These are phyloP conservation scores for Teunomyces lycoperdinae DNA, from an alignment of 805 yeast genomes.

Conservation along the genomic window DNA sequence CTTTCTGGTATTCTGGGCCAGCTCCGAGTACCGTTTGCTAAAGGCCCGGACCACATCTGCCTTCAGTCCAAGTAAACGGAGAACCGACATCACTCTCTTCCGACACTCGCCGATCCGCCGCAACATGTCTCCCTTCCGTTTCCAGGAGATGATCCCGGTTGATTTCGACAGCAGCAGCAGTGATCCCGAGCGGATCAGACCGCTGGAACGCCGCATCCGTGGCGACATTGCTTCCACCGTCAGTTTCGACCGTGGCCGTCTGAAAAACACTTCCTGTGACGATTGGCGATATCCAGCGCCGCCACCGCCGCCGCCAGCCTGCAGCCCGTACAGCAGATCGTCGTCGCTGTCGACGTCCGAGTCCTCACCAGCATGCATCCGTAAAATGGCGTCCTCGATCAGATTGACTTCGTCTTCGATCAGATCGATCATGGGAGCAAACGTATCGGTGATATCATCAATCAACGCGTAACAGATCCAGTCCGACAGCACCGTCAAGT, in stretches of 20 bases:
- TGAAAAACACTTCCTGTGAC: conserved; percentile 25
- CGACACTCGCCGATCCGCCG: conserved; percentile 94
- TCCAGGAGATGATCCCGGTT: conserved; percentile 57
- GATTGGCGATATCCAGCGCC: no score
- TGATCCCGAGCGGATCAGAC: neutral
- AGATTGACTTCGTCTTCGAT: conserved; percentile 92
- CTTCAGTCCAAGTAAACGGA: conserved; percentile 81
- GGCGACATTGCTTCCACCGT: conserved; percentile 27
- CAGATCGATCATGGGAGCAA: conserved; percentile 92
- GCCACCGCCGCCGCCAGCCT: neutral
- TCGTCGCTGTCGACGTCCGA: conserved; percentile 42
- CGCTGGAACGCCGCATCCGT: neutral
- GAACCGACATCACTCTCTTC: conserved; percentile 86
- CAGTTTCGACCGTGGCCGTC: conserved; percentile 35
- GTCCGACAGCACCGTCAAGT: conserved; percentile 85
- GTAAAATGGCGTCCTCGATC: conserved; percentile 89
- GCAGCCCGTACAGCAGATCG: conserved; percentile 28
- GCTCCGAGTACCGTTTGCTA: conserved; percentile 85
- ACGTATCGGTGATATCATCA: conserved; percentile 96
- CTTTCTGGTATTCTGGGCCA: conserved; percentile 7
- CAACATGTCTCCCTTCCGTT: conserved; percentile 90
- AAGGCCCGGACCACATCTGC: conserved; percentile 98
- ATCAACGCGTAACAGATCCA: conserved; percentile 97
- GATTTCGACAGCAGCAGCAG: conserved; percentile 11
- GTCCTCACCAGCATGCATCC: conserved; percentile 70